Evolutionary conservation across 768 basidiomycete species (phyloP), one percentile per base, ranked within the genome.

Genomic region (Dacryopinax spathularia): DNA sequence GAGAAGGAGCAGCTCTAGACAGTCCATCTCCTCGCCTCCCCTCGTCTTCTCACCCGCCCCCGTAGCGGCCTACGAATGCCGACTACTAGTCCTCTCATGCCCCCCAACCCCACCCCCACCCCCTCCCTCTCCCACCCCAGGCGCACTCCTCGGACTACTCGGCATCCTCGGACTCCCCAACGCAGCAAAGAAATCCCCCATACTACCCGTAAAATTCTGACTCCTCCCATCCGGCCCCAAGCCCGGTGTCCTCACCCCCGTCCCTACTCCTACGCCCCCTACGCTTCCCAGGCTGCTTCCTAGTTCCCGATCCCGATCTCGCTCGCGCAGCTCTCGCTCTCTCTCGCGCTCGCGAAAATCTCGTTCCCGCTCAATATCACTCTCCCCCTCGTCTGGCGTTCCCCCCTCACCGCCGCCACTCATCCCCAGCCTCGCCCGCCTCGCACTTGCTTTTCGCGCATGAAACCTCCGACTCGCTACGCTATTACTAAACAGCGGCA

Each of bases 401-500:
- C 41, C 60, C n/a, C 20, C 34, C 29, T 60, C 59, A 5, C 60
- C 65, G 5, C 48, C 63, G 20, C 33, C 33, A 29, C 60, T 34
- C n/a, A 35, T 18, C 18, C 16, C 44, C 22, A 44, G n/a, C 34
- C 33, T 66, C 13, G 69, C 64, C 13, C 65, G 43, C n/a, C 69
- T 43, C 13, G 39, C 39, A 18, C 34, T 37, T 5, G 68, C 68
- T 36, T 63, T 63, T 33, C 88, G 82, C 1, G 90, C 89, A 69
- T 92, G 85, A 79, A 89, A 91, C 65, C 86, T 87, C 68, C 90
- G 79, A 67, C 87, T 89, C 18, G 91, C 91, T 0, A 91, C 91
- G 16, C 89, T 89, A 70, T 93, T 93, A 59, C 90, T 91, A 77
- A 92, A 98, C 35, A 97, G 77, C 22, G 94, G 94, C 1, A 98